These are phyloP conservation scores for Saccharomycopsis vini DNA, from an alignment of 805 yeast genomes.

Conservation along the genomic window DNA sequence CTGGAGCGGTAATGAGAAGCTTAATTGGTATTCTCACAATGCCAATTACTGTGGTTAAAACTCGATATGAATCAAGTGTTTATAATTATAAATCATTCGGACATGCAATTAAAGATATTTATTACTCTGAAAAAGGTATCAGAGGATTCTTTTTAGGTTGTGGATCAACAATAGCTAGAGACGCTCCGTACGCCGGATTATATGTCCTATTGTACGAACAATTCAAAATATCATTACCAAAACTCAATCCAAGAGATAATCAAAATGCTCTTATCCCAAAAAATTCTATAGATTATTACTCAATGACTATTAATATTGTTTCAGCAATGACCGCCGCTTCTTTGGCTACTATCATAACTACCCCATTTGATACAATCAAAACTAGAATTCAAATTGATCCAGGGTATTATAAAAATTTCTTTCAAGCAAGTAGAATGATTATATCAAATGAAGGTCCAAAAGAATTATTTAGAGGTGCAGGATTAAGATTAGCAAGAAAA, in stretches of 20 bases:
- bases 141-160: constrained; percentile 80
- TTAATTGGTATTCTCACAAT: constrained; percentile 78
- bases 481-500: constrained; percentile 73
- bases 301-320: constrained; percentile 55
- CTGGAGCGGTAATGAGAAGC: constrained; percentile 77
- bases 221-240: constrained; percentile 50
- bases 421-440: constrained; percentile 31
- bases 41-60: constrained; percentile 91
- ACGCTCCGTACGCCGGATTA: constrained; percentile 94
- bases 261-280: constrained; percentile 11
- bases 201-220: constrained; percentile 81
- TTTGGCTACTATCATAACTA: constrained; percentile 75
- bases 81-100: constrained; percentile 59
- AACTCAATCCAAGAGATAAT: constrained; percentile 21
- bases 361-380: constrained; percentile 91
- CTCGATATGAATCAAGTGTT: constrained; percentile 75
- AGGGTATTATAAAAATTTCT: constrained; percentile 32
- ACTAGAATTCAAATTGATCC: constrained; percentile 81
- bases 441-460: constrained; percentile 38
- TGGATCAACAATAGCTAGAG: constrained; percentile 78
- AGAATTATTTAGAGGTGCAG: constrained; percentile 74
- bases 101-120: constrained; percentile 53
- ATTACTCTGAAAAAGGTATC: constrained; percentile 31
- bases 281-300: constrained; percentile 22
- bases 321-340: constrained; percentile 79